phyloP scores from a whole-genome alignment of 108 stramenopile genomes.

The Skeletonema menzelii region DNA sequence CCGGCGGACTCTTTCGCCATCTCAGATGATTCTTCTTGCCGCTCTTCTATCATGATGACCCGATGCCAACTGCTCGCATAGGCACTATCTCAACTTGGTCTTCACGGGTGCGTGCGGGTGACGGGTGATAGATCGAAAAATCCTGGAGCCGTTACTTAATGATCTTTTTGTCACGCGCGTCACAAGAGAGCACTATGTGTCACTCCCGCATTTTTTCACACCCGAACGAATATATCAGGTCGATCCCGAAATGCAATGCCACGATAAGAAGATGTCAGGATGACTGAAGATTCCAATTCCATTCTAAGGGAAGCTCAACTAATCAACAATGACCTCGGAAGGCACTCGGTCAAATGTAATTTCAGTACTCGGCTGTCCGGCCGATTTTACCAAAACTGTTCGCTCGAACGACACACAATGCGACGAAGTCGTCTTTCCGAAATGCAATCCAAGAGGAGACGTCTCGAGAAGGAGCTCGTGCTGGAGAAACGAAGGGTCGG shows the following conservation, averaged over 20 bases:
- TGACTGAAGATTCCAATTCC: slow-evolving; percentile 4
- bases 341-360: slow-evolving; percentile 38
- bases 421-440: slow-evolving; percentile 22
- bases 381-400: slow-evolving; percentile 40
- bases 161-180: no score
- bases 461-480: slow-evolving; percentile 26
- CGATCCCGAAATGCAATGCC: no score
- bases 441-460: slow-evolving; percentile 32
- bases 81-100: no score
- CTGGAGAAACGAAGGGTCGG: slow-evolving; percentile 27
- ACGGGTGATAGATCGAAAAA: no score
- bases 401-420: slow-evolving; percentile 36
- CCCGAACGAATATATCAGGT: no score
- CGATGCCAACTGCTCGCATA: no score
- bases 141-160: no score
- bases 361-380: slow-evolving; percentile 38
- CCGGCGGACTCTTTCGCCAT: not conserved
- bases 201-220: no score
- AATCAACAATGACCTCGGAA: slow-evolving; percentile 37
- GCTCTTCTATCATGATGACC: not conserved
- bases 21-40: not conserved
- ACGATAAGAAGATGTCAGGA: slow-evolving; percentile 1
- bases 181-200: no score
- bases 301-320: slow-evolving; percentile 33
- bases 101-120: no score